Percentiles rank a stretch among this genome's conserved stretches.
Evolutionary conservation across 441 rosid species (phyloP).

Genomic region (Mallotus japonicus): DNA sequence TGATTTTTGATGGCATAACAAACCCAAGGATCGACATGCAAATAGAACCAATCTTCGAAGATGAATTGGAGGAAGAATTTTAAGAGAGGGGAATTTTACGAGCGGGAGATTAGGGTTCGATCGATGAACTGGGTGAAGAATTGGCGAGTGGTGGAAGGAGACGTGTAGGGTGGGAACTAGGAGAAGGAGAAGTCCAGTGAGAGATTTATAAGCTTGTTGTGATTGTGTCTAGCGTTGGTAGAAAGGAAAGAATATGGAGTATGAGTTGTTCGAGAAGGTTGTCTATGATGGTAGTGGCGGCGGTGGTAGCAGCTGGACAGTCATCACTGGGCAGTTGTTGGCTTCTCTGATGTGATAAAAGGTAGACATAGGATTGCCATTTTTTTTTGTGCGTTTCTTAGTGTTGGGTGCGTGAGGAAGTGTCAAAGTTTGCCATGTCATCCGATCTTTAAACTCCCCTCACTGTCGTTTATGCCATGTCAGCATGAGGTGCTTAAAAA

Average conservation of each 20-base stretch:
- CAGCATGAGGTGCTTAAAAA: too few relatives aligned
- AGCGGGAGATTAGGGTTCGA: conserved; percentile 4
- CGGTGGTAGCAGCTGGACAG: not conserved
- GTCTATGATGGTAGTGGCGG: not conserved
- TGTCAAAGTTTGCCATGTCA: too few relatives aligned
- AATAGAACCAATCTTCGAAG: conserved; percentile 11
- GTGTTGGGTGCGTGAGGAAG: too few relatives aligned
- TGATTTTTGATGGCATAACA: conserved; percentile 12
- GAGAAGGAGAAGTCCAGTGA: conserved; percentile 4
- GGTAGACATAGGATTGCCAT: too few relatives aligned
- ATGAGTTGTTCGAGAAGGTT: conserved; percentile 1
- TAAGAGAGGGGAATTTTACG: not conserved
- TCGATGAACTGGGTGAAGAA: conserved; percentile 21
- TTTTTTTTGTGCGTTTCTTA: too few relatives aligned
- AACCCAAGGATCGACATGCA: conserved; percentile 17
- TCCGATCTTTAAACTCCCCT: too few relatives aligned
- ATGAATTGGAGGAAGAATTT: conserved; percentile 17
- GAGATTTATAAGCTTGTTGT: conserved; percentile 11
- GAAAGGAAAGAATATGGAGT: conserved; percentile 18
- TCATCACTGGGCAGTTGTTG: too few relatives aligned
- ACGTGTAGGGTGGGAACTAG: conserved; percentile 12
- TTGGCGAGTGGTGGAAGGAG: conserved; percentile 12
- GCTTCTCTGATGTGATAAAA: too few relatives aligned
- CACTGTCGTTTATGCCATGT: too few relatives aligned
- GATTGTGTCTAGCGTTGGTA: conserved; percentile 16